phyloP scores from a whole-genome alignment of 179 eudicot species.

The Beta corolliflora region DNA sequence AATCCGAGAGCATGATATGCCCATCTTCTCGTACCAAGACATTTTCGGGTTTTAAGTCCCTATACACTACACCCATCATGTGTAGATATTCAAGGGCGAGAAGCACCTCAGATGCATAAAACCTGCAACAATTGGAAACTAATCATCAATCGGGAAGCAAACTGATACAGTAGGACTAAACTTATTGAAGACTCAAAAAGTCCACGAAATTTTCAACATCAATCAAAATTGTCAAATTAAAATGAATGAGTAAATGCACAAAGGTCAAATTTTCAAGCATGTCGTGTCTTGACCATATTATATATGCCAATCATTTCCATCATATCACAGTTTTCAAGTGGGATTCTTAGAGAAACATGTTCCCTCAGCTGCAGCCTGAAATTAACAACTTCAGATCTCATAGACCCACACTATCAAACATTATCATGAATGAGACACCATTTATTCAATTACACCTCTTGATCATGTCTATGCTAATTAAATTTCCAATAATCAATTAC shows the following conservation, averaged over 20 bases:
- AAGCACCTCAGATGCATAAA: conserved; percentile 84
- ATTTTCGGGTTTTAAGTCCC: conserved; percentile 83
- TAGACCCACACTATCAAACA: conserved; percentile 11
- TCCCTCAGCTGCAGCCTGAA: conserved; percentile 9
- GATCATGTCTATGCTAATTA: not conserved
- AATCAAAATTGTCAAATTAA: not conserved
- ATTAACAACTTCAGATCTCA: conserved; percentile 5
- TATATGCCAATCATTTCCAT: conserved; percentile 16
- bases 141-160: not conserved
- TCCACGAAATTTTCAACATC: not conserved
- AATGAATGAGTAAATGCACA: not conserved
- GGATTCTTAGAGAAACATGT: not conserved
- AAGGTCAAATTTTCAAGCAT: conserved; percentile 14
- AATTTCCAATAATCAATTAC: not conserved
- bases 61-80: conserved; percentile 90
- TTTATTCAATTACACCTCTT: not conserved
- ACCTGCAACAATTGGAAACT: conserved; percentile 39
- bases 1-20: conserved; percentile 79
- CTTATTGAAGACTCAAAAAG: not conserved
- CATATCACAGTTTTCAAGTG: conserved; percentile 15
- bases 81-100: conserved; percentile 81
- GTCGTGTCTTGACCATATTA: conserved; percentile 20
- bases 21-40: conserved; percentile 78
- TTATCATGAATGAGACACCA: not conserved
- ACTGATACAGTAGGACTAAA: not conserved